Conservation (phyloP, 768 basidiomycete species). For the Saitozyma podzolica region DNA sequence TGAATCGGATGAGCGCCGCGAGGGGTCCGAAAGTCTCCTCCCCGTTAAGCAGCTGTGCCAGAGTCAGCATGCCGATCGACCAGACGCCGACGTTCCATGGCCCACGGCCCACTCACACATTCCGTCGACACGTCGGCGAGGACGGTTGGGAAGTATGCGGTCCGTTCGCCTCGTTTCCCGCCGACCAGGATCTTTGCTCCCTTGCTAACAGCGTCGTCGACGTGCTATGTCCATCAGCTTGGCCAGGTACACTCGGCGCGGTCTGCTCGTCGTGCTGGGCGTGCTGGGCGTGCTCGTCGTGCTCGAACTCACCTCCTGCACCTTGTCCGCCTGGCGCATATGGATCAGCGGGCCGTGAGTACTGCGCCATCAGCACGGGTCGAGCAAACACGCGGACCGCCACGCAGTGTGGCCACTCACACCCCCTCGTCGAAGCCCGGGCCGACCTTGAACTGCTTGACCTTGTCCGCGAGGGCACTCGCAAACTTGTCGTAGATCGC, state of each 20-base stretch:
- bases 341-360: conserved; percentile 97
- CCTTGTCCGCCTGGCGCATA: conserved; percentile 78
- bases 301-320: conserved; percentile 55
- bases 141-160: conserved; percentile 66
- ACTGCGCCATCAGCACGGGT: conserved; percentile 13
- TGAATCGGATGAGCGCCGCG: conserved; percentile 70
- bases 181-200: conserved; percentile 89
- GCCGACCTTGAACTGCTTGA: conserved; percentile 67
- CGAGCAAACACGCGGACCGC: conserved; percentile 40
- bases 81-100: background rate
- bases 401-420: conserved; percentile 56
- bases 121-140: conserved; percentile 74
- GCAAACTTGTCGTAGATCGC: conserved; percentile 90
- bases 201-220: conserved; percentile 78
- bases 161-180: conserved; percentile 66
- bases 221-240: conserved; percentile 57
- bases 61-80: background rate
- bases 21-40: conserved; percentile 93
- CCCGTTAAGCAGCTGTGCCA: conserved; percentile 57
- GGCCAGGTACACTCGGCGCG: background rate
- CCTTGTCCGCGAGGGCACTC: conserved; percentile 71
- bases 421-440: conserved; percentile 75
- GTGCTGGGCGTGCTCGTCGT: background rate
- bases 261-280: background rate
- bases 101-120: conserved; percentile 53